phyloP scores from a whole-genome alignment of 176 grass and related monocot genomes.

The Raddia distichophylla region DNA sequence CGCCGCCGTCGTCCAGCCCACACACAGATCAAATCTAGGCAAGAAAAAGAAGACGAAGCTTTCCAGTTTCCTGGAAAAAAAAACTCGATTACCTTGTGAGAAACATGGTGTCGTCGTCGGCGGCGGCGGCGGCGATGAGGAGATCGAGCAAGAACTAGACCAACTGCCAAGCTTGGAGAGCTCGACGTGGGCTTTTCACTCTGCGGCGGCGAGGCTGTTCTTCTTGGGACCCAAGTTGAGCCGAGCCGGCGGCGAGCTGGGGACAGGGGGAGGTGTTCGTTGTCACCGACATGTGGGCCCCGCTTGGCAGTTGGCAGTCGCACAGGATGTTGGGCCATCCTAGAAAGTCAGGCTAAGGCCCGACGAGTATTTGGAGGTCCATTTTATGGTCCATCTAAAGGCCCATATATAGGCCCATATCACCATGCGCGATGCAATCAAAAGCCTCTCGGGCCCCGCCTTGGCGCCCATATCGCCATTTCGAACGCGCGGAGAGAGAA shows the following conservation, averaged over 20 bases:
- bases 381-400: accelerated
- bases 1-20: background rate
- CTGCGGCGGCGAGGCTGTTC: background rate
- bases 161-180: background rate
- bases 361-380: accelerated
- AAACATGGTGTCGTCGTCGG: constrained; percentile 54
- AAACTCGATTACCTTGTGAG: constrained; percentile 74
- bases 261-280: background rate
- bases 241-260: constrained; percentile 3
- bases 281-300: background rate
- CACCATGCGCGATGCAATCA: background rate
- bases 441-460: background rate
- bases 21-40: constrained; percentile 1
- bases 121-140: background rate
- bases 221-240: constrained; percentile 50
- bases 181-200: background rate
- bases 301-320: background rate
- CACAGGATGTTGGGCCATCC: too few species aligned
- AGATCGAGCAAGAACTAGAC: background rate
- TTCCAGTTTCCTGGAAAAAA: background rate
- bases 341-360: background rate
- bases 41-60: background rate
- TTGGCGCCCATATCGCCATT: background rate
- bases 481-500: background rate
- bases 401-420: background rate